phyloP scores from a whole-genome alignment of 2,329 filamentous ascomycete genomes.

The Alternaria alternata region DNA sequence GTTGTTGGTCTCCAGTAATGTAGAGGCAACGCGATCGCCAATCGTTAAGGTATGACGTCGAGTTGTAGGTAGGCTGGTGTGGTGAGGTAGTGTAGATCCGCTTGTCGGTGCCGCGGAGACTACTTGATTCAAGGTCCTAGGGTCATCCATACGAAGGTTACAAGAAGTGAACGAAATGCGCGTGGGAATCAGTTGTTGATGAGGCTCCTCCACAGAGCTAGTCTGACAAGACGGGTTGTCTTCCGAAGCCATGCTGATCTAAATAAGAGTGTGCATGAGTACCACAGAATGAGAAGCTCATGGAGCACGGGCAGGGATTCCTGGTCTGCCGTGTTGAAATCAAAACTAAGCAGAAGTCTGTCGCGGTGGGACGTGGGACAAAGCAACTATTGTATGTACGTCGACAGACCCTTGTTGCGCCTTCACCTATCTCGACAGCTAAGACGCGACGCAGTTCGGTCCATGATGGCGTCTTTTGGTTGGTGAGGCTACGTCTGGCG shows the following conservation, averaged over 20 bases:
- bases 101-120: constrained; percentile 8
- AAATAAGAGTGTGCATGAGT: constrained; percentile 29
- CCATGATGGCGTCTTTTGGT: constrained; percentile 34
- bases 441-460: constrained; percentile 20
- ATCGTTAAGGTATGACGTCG: constrained; percentile 11
- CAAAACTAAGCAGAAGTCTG: constrained; percentile 15
- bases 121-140: constrained; percentile 3
- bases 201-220: constrained; percentile 23
- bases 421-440: constrained; percentile 35
- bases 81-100: constrained; percentile 9
- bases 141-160: not conserved
- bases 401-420: constrained; percentile 5
- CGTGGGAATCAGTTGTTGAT: constrained; percentile 26
- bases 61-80: constrained; percentile 2
- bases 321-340: constrained; percentile 27
- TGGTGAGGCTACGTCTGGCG: constrained; percentile 36
- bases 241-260: constrained; percentile 30
- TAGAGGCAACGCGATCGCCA: constrained; percentile 8
- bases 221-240: constrained; percentile 17
- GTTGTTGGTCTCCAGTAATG: constrained; percentile 1
- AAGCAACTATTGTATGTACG: constrained; percentile 12
- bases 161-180: constrained; percentile 25
- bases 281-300: constrained; percentile 21
- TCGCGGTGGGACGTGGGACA: constrained; percentile 29
- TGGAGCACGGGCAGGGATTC: constrained; percentile 22